Evolutionary conservation across 2,329 filamentous ascomycete genomes (phyloP).

Genomic region (Colletotrichum lini): DNA sequence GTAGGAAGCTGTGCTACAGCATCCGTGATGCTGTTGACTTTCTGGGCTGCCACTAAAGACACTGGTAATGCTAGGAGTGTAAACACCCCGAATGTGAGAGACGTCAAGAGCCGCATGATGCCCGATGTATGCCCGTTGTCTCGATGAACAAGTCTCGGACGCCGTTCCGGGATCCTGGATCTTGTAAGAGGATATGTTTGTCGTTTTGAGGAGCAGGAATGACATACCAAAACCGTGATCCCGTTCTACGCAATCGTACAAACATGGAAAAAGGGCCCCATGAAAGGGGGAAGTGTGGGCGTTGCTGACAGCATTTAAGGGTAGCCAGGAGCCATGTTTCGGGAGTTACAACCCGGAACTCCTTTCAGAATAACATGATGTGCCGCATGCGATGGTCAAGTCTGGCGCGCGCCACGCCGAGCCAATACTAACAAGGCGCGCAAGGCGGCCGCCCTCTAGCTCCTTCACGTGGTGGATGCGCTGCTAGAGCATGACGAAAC

Average conservation of each 20-base stretch:
- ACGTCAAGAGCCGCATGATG: conserved; percentile 25
- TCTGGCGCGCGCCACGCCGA: conserved; percentile 13
- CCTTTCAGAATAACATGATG: conserved; percentile 16
- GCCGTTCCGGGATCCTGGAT: neutral
- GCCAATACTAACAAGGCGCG: neutral
- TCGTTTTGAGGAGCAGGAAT: conserved; percentile 10
- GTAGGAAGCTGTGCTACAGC: conserved; percentile 46
- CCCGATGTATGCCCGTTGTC: neutral
- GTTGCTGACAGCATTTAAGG: neutral
- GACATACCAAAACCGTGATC: conserved; percentile 1
- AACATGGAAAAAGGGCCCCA: neutral
- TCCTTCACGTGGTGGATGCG: conserved; percentile 18
- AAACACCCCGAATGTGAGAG: conserved; percentile 15
- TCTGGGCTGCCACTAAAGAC: conserved; percentile 24
- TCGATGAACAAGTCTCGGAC: neutral
- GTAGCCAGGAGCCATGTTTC: conserved; percentile 2
- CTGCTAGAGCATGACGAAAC: conserved; percentile 12
- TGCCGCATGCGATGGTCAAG: conserved; percentile 31
- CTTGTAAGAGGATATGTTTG: neutral
- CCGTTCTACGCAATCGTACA: conserved; percentile 7
- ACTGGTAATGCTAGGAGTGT: conserved; percentile 1
- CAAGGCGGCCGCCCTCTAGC: neutral
- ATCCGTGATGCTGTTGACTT: conserved; percentile 17
- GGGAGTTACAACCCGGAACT: neutral
- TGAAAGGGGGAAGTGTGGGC: conserved; percentile 2